Percentiles rank a stretch among this genome's conserved stretches.
phyloP scores from a whole-genome alignment of 352 stramenopile genomes.

The Phytophthora constricta region DNA sequence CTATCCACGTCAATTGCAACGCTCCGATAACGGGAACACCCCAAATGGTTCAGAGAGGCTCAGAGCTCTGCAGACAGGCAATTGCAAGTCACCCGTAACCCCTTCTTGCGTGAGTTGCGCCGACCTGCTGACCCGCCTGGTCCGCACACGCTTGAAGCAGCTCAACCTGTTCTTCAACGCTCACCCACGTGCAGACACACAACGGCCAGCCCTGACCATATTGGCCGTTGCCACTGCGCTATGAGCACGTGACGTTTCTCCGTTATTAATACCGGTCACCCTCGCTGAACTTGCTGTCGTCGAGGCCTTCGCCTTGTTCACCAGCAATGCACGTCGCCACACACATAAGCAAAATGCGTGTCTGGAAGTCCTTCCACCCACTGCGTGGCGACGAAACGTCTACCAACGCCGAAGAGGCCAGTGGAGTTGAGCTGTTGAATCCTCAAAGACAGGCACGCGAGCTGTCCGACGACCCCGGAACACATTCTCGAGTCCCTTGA shows the following conservation, averaged over 20 bases:
- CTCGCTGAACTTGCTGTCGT: slow-evolving; percentile 4
- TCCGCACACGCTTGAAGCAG: slow-evolving; percentile 9
- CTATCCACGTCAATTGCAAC: too few relatives aligned
- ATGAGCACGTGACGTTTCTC: background rate
- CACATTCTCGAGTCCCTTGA: slow-evolving; percentile 9
- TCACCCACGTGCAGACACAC: slow-evolving; percentile 9
- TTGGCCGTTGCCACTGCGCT: slow-evolving; percentile 4
- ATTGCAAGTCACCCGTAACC: background rate
- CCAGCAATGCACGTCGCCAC: background rate
- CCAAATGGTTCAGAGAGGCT: slow-evolving; percentile 22
- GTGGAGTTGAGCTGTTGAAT: slow-evolving; percentile 28
- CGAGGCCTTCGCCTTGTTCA: background rate
- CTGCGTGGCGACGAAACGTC: slow-evolving; percentile 38
- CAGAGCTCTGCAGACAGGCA: slow-evolving; percentile 11
- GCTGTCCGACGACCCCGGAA: slow-evolving; percentile 28
- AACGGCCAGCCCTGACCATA: slow-evolving; percentile 28
- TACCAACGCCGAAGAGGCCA: slow-evolving; percentile 36
- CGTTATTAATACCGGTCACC: slow-evolving; percentile 30
- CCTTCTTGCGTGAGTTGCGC: slow-evolving; percentile 10
- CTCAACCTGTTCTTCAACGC: too few relatives aligned
- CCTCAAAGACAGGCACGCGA: slow-evolving; percentile 13
- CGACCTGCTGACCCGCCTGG: slow-evolving; percentile 8
- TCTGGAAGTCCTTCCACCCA: slow-evolving; percentile 22
- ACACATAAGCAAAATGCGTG: background rate
- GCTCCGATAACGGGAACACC: too few relatives aligned